Evolutionary conservation across 768 basidiomycete genomes (phyloP).

Genomic region (Peribolospora baueri): DNA sequence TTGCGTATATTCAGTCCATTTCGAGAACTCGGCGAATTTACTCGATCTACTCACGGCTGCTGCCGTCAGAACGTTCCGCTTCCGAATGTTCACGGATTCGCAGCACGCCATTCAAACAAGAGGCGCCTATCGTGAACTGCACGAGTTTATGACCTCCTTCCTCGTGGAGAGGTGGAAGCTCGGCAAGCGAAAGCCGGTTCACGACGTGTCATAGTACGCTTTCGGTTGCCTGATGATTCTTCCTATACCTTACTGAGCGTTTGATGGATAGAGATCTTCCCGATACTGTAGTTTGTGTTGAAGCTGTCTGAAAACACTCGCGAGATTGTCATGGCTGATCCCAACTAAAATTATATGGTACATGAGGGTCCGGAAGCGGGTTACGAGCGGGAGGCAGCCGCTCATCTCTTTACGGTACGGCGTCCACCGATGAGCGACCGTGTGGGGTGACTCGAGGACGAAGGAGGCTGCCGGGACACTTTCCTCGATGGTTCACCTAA

Average conservation of each 20-base stretch:
- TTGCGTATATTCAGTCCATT: slow-evolving; percentile 36
- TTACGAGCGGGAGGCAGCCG: too few species aligned
- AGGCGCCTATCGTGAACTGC: slow-evolving; percentile 61
- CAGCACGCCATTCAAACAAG: slow-evolving; percentile 53
- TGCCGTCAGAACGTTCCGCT: slow-evolving; percentile 42
- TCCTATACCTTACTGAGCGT: background rate
- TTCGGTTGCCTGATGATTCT: background rate
- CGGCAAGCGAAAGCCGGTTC: background rate
- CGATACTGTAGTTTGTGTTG: background rate
- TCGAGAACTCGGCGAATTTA: slow-evolving; percentile 65
- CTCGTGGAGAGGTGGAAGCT: slow-evolving; percentile 73
- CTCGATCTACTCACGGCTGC: slow-evolving; percentile 75
- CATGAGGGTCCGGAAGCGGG: too few species aligned
- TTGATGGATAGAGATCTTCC: background rate
- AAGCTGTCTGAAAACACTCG: background rate
- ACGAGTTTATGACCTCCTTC: slow-evolving; percentile 63
- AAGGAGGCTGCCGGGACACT: too few species aligned
- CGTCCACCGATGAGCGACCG: too few species aligned
- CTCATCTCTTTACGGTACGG: too few species aligned
- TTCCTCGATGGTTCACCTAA: too few species aligned
- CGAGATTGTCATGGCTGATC: background rate
- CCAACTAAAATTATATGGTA: background rate
- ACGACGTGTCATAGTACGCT: background rate
- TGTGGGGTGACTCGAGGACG: too few species aligned
- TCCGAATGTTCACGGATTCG: slow-evolving; percentile 96